Conservation (phyloP, 2,329 filamentous ascomycete species). For the Daldinia sp. region DNA sequence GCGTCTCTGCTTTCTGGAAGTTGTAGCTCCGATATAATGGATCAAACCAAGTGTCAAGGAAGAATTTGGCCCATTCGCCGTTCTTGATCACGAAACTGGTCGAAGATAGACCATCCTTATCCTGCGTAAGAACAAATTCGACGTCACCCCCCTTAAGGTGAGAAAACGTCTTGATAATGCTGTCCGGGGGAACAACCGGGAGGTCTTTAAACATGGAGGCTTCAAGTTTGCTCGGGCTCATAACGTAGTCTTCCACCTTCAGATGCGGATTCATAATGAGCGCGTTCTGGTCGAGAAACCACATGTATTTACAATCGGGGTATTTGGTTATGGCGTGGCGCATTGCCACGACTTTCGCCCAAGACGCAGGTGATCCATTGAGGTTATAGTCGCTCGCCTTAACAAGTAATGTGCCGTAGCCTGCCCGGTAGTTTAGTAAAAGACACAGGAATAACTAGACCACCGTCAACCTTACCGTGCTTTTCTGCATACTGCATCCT, state of each 20-base stretch:
- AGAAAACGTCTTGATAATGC: conserved; percentile 92
- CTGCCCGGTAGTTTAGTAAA: conserved; percentile 55
- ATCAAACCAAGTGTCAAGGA: conserved; percentile 95
- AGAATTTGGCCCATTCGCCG: conserved; percentile 91
- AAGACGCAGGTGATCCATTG: conserved; percentile 65
- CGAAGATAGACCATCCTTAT: conserved; percentile 78
- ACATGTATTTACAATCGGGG: conserved; percentile 81
- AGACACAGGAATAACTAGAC: not conserved
- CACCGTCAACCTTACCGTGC: conserved; percentile 69
- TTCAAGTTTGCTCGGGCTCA: conserved; percentile 73
- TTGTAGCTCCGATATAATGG: conserved; percentile 94
- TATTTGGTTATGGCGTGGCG: conserved; percentile 86
- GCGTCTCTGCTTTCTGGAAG: conserved; percentile 92
- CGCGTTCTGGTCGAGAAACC: conserved; percentile 84
- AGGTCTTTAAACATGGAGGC: conserved; percentile 83
- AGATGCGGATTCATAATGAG: conserved; percentile 86
- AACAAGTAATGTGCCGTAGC: conserved; percentile 86
- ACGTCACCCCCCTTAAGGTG: conserved; percentile 81
- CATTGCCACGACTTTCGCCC: conserved; percentile 83
- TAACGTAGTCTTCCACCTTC: conserved; percentile 74
- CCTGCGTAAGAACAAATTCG: conserved; percentile 85
- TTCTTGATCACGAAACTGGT: conserved; percentile 82
- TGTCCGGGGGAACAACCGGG: conserved; percentile 91
- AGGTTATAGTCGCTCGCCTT: conserved; percentile 79
- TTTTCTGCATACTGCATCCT: conserved; percentile 82